Conservation (phyloP, 1,139 yeast genomes). For the Yamadazyma conglobata region DNA sequence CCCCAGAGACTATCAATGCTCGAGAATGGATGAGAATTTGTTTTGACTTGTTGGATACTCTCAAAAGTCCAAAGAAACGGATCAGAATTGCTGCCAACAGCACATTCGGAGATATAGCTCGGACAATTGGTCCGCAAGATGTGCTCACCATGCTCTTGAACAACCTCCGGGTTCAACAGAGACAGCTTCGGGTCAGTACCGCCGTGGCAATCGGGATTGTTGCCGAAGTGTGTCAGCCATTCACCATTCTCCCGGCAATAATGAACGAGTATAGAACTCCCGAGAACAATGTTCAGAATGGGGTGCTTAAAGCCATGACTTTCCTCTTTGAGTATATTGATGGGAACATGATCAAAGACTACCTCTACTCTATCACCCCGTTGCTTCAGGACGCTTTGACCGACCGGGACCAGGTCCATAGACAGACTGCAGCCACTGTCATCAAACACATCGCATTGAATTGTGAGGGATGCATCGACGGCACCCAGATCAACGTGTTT, state of each 20-base stretch:
- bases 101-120: constrained; percentile 89
- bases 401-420: constrained; percentile 86
- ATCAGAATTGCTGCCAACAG: constrained; percentile 84
- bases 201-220: constrained; percentile 98
- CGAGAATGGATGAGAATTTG: constrained; percentile 98
- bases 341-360: constrained; percentile 68
- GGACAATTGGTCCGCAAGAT: constrained; percentile 95
- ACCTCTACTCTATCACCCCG: constrained; percentile 78
- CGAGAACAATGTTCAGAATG: constrained; percentile 91
- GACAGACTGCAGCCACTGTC: constrained; percentile 94
- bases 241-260: constrained; percentile 91
- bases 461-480: constrained; percentile 70
- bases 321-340: constrained; percentile 93
- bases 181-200: constrained; percentile 94
- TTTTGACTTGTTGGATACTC: constrained; percentile 83
- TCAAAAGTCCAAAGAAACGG: constrained; percentile 77
- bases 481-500: constrained; percentile 60
- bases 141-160: constrained; percentile 81
- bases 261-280: constrained; percentile 96
- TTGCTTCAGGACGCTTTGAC: constrained; percentile 86
- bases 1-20: constrained; percentile 85
- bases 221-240: constrained; percentile 91
- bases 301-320: constrained; percentile 88
- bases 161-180: constrained; percentile 87
- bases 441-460: constrained; percentile 80